Base-by-base conservation (phyloP, 2,329 filamentous ascomycete genomes). In the Pseudogymnoascus sp. region DNA sequence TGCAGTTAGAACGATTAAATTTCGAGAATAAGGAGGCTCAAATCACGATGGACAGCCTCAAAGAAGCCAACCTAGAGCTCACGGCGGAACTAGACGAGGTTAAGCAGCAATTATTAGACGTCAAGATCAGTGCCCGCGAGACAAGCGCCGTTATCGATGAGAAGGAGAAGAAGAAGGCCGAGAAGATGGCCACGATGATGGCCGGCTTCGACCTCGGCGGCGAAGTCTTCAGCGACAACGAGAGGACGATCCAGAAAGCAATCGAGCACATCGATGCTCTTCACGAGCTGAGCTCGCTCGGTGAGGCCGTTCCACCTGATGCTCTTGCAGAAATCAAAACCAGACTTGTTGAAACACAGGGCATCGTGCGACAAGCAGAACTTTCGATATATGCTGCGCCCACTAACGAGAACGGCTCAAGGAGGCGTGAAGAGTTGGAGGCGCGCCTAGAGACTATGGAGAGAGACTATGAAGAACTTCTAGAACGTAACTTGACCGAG, bases 141-240 rank as follows among this genome's bases (percentile, higher is more conserved):
- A 93, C 90, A 1, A 92, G 86, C 50, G 92, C 92, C 7, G 88
- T 91, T 14, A 79, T 96, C 19, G 93, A 97, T 70, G n/a, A n/a
- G n/a, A n/a, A n/a, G n/a, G n/a, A n/a, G n/a, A n/a, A n/a, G n/a
- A n/a, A n/a, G n/a, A n/a, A n/a, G n/a, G n/a, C n/a, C n/a, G n/a
- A n/a, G n/a, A n/a, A n/a, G n/a, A n/a, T n/a, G n/a, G n/a, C n/a
- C 47, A 90, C 97, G 82, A 99, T 99, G 95, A 97, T 99, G 93
- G 95, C 95, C 64, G 92, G 93, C 3, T 97, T 99, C 71, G 93
- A 99, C 72, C 84, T 99, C 35, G 93, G 92, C 50, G 88, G 89
- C 59, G 93, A 97, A 64, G 87, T 96, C 33, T 96, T 97, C 75
- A 96, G 92, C 69, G 90, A 95, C 64, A 96, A 96, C 70, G 95